A percentile compares a stretch with the other conserved stretches of the same genome.
Conservation (phyloP, 2,329 filamentous ascomycete species). For the Curvularia sp. region DNA sequence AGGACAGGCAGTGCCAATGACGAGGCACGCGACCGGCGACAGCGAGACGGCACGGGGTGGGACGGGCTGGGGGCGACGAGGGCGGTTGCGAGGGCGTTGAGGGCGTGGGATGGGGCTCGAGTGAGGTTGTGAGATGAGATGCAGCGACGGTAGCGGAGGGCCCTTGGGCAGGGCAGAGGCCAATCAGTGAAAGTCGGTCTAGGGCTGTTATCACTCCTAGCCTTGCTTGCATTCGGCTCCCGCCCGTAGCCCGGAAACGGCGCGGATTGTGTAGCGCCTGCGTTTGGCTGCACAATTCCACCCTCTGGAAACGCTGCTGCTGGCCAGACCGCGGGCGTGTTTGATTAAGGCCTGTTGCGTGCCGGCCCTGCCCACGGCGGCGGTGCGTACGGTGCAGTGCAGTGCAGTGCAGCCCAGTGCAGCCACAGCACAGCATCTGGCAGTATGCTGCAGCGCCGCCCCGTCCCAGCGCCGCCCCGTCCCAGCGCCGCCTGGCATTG, state of each 20-base stretch:
- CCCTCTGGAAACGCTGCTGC: background rate
- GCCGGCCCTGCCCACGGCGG: too few relatives aligned
- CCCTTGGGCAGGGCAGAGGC: constrained; percentile 17
- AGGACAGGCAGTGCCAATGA: constrained; percentile 14
- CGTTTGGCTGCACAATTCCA: constrained; percentile 28
- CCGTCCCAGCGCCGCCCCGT: background rate
- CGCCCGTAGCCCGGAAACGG: constrained; percentile 25
- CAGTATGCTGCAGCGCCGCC: constrained; percentile 11
- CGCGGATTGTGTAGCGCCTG: constrained; percentile 16
- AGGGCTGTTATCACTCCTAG: constrained; percentile 23
- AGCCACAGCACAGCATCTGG: constrained; percentile 8
- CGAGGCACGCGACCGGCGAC: constrained; percentile 26
- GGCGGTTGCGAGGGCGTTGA: constrained; percentile 17
- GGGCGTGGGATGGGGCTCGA: constrained; percentile 12
- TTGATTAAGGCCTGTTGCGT: background rate
- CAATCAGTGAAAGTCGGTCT: constrained; percentile 22
- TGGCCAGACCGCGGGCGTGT: constrained; percentile 25
- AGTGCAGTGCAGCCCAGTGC: constrained; percentile 11
- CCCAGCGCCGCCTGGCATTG: constrained; percentile 5
- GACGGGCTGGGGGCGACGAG: constrained; percentile 24
- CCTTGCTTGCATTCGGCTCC: constrained; percentile 32
- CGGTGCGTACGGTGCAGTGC: background rate
- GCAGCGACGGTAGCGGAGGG: constrained; percentile 20
- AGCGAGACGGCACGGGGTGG: constrained; percentile 34
- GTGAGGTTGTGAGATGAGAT: constrained; percentile 29